These are phyloP conservation scores for Chlamydomonas applanata DNA, from an alignment of 139 green algal species.

Conservation along the genomic window DNA sequence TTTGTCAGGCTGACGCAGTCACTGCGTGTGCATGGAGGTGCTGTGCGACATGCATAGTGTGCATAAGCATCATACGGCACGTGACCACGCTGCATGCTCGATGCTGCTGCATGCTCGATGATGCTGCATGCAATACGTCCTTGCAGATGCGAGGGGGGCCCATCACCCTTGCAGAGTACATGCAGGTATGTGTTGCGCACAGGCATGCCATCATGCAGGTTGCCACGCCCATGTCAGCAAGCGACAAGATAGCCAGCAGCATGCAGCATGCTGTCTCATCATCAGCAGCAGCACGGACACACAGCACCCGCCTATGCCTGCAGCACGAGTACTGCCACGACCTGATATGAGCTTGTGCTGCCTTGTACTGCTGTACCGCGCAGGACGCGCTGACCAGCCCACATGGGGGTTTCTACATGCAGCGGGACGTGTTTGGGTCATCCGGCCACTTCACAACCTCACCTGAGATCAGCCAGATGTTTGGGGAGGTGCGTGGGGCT, in stretches of 20 bases:
- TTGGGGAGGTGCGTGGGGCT: constrained; percentile 79
- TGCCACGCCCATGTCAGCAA: neutral
- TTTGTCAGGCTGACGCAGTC: no score
- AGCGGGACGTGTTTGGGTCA: constrained; percentile 85
- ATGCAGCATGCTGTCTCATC: neutral
- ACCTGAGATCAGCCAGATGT: constrained; percentile 96
- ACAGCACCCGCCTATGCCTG: neutral
- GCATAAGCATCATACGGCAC: no score
- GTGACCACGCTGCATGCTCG: neutral
- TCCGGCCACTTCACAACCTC: constrained; percentile 94
- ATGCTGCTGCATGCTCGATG: neutral
- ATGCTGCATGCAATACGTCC: neutral
- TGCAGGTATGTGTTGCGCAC: constrained; percentile 19
- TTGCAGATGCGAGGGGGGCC: constrained; percentile 89
- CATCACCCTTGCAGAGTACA: constrained; percentile 84
- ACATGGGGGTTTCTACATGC: constrained; percentile 79
- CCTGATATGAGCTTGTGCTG: neutral
- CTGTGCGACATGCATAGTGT: no score
- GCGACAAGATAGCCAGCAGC: neutral
- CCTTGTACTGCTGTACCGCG: neutral
- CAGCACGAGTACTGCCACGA: neutral
- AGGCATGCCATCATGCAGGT: neutral
- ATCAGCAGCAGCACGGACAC: neutral
- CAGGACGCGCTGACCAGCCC: constrained; percentile 83
- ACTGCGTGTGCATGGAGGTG: no score